phyloP scores from a whole-genome alignment of 805 yeast species.

The Lachancea sp. region DNA sequence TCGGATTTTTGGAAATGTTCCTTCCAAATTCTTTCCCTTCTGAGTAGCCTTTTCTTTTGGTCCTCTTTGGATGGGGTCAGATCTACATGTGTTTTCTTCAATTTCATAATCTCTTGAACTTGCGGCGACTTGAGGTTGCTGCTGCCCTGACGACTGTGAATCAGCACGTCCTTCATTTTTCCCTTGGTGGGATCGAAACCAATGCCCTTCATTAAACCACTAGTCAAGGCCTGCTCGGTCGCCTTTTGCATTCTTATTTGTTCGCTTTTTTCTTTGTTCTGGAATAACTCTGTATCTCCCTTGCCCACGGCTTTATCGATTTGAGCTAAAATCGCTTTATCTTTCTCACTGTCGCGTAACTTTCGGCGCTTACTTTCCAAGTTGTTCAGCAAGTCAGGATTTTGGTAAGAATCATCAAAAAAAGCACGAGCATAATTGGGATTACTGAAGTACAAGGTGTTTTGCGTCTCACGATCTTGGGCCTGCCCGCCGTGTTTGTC shows the following conservation, averaged over 20 bases:
- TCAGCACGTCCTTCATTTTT: constrained; percentile 17
- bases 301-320: constrained; percentile 15
- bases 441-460: constrained; percentile 35
- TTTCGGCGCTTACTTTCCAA: constrained; percentile 36
- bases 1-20: constrained; percentile 24
- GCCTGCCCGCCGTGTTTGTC: constrained; percentile 5
- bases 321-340: constrained; percentile 29
- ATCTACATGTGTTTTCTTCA: constrained; percentile 32
- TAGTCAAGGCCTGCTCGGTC: constrained; percentile 36
- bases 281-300: constrained; percentile 6
- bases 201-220: constrained; percentile 35
- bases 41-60: constrained; percentile 21
- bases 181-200: constrained; percentile 50
- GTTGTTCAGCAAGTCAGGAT: constrained; percentile 41
- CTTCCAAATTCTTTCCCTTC: constrained; percentile 27
- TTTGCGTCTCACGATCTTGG: constrained; percentile 10
- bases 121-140: constrained; percentile 17
- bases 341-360: constrained; percentile 33
- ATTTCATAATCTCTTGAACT: constrained; percentile 27
- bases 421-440: constrained; percentile 43
- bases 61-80: constrained; percentile 32
- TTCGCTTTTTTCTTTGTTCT: constrained; percentile 15
- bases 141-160: constrained; percentile 11
- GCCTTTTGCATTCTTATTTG: constrained; percentile 24
- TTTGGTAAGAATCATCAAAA: constrained; percentile 43